phyloP scores from a whole-genome alignment of 2,329 filamentous ascomycete genomes.

The Knufia fluminis region DNA sequence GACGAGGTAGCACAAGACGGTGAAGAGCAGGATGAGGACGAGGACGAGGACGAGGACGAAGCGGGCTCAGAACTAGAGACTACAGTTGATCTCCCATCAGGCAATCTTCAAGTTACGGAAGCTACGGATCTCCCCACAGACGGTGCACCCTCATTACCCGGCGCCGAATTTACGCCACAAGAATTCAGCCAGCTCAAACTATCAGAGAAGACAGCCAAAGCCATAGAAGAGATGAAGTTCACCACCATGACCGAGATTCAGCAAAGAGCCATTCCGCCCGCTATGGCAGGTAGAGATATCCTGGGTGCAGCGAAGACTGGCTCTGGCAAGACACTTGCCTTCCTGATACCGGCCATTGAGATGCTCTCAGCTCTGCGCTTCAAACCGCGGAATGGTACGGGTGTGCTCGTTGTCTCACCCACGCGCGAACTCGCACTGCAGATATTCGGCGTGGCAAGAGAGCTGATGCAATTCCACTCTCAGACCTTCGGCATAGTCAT shows the following conservation, averaged over 20 bases:
- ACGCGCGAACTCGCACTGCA: conserved; percentile 90
- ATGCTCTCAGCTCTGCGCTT: conserved; percentile 84
- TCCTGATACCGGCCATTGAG: conserved; percentile 88
- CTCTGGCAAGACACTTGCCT: conserved; percentile 89
- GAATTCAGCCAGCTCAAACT: conserved; percentile 75
- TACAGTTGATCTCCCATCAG: conserved; percentile 24
- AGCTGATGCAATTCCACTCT: conserved; percentile 89
- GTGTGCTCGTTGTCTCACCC: conserved; percentile 84
- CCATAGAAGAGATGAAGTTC: conserved; percentile 86
- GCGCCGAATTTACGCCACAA: conserved; percentile 52
- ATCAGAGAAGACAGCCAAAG: conserved; percentile 79
- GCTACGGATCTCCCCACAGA: conserved; percentile 44
- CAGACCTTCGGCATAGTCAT: conserved; percentile 94
- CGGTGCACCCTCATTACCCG: conserved; percentile 46
- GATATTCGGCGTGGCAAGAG: conserved; percentile 88
- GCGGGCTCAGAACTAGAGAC: conserved; percentile 25
- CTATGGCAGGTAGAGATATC: conserved; percentile 83
- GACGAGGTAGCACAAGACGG: conserved; percentile 29
- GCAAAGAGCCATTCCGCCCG: conserved; percentile 71
- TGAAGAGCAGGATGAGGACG: conserved; percentile 24
- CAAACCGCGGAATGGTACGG: conserved; percentile 89
- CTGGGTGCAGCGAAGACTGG: conserved; percentile 93
- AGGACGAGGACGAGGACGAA: conserved; percentile 25
- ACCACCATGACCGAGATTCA: conserved; percentile 95
- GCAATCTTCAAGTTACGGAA: conserved; percentile 16